Conservation (phyloP, 164 flowering plant species). For the Berberis vulgaris region DNA sequence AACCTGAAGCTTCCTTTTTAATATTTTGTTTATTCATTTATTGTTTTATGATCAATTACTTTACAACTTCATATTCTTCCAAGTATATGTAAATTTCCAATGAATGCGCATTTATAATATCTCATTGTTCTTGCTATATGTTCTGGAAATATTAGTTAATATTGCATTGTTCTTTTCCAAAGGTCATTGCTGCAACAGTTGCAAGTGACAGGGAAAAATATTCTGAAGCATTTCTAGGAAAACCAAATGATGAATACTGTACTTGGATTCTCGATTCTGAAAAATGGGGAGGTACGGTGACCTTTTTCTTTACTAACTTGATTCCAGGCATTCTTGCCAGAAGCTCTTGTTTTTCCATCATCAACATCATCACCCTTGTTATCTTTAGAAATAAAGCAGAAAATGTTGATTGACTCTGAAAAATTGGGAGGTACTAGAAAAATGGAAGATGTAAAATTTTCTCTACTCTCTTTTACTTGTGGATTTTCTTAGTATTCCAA, state of each 20-base stretch:
- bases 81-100: too few species aligned
- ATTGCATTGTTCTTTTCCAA: constrained; percentile 13
- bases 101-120: too few species aligned
- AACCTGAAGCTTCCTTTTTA: background rate
- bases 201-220: constrained; percentile 69
- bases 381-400: background rate
- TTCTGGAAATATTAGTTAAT: too few species aligned
- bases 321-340: too few species aligned
- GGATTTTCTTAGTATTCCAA: too few species aligned
- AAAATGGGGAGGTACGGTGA: constrained; percentile 88
- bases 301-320: background rate
- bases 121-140: too few species aligned
- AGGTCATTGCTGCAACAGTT: constrained; percentile 97
- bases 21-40: background rate
- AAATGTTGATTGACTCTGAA: background rate
- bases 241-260: constrained; percentile 80
- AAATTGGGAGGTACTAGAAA: too few species aligned
- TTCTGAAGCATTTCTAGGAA: constrained; percentile 86
- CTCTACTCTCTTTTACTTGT: too few species aligned
- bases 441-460: too few species aligned
- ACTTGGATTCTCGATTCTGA: constrained; percentile 85
- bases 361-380: background rate
- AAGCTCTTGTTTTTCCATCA: background rate
- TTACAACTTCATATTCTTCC: too few species aligned
- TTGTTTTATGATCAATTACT: too few species aligned